These are phyloP conservation scores for Hyparrhenia diplandra DNA, from an alignment of 176 grass and related monocot genomes.

Conservation along the genomic window DNA sequence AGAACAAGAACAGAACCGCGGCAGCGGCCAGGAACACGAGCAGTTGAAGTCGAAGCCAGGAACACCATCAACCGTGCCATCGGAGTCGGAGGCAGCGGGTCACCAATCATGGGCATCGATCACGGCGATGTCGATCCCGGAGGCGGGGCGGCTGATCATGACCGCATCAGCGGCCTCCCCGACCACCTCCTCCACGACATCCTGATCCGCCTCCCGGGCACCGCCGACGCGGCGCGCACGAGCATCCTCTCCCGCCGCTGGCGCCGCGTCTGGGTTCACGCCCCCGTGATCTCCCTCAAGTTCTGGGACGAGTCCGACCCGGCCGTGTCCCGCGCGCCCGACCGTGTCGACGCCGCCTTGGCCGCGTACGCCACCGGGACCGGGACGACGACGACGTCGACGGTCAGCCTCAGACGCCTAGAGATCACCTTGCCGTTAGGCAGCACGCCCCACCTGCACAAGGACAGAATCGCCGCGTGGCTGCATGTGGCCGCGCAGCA, in stretches of 20 bases:
- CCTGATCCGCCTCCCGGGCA: not conserved
- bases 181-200: constrained; percentile 7
- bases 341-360: constrained; percentile 5
- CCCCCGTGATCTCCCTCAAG: constrained; percentile 5
- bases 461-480: not conserved
- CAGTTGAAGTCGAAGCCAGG: too few relatives aligned
- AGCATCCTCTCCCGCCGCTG: constrained; percentile 22
- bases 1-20: too few relatives aligned
- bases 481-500: not conserved
- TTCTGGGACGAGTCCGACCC: not conserved
- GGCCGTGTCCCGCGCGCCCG: too few relatives aligned
- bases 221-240: not conserved
- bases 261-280: not conserved
- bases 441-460: not conserved
- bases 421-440: not conserved
- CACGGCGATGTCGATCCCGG: not conserved
- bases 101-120: not conserved
- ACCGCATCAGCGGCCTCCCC: constrained; percentile 11
- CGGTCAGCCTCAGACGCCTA: not conserved
- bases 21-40: too few relatives aligned
- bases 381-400: too few relatives aligned
- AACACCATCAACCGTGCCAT: too few relatives aligned
- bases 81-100: too few relatives aligned
- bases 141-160: not conserved
- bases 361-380: not conserved